phyloP scores from a whole-genome alignment of 768 basidiomycete species.

The Harrya chromipes region DNA sequence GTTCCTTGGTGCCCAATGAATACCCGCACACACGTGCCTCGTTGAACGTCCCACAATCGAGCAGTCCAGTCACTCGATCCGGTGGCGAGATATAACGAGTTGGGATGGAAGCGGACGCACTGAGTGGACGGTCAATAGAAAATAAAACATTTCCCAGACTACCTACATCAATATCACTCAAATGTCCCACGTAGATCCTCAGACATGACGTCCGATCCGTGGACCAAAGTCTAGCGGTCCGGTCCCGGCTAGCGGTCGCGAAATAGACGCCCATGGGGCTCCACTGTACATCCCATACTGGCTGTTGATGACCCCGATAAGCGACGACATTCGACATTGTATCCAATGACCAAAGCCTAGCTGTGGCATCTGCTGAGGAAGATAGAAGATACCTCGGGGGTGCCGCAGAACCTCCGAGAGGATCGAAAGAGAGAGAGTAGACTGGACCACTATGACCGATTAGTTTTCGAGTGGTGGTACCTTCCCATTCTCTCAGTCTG shows the following conservation, averaged over 20 bases:
- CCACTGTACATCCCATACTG: constrained; percentile 99
- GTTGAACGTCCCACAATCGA: constrained; percentile 97
- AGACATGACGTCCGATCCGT: constrained; percentile 86
- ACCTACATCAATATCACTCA: constrained; percentile 96
- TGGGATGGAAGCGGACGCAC: constrained; percentile 97
- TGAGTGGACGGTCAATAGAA: constrained; percentile 31
- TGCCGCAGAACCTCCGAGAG: constrained; percentile 78
- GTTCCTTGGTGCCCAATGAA: constrained; percentile 94
- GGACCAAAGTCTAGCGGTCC: constrained; percentile 94
- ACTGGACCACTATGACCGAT: constrained; percentile 97
- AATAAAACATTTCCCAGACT: background rate
- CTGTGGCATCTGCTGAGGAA: constrained; percentile 87
- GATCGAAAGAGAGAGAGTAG: constrained; percentile 92
- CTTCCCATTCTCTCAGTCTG: constrained; percentile 75
- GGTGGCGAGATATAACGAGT: constrained; percentile 94
- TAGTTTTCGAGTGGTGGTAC: constrained; percentile 82
- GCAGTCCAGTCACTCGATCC: constrained; percentile 97
- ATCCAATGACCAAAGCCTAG: constrained; percentile 93
- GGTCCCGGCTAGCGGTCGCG: constrained; percentile 90
- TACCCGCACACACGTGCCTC: constrained; percentile 88
- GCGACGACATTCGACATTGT: constrained; percentile 92
- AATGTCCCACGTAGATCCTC: constrained; percentile 91
- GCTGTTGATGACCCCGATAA: constrained; percentile 94
- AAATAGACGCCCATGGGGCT: constrained; percentile 98
- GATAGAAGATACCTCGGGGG: constrained; percentile 89